Evolutionary conservation across 2,329 filamentous ascomycete species (phyloP).

Genomic region (Colletotrichum sp.): DNA sequence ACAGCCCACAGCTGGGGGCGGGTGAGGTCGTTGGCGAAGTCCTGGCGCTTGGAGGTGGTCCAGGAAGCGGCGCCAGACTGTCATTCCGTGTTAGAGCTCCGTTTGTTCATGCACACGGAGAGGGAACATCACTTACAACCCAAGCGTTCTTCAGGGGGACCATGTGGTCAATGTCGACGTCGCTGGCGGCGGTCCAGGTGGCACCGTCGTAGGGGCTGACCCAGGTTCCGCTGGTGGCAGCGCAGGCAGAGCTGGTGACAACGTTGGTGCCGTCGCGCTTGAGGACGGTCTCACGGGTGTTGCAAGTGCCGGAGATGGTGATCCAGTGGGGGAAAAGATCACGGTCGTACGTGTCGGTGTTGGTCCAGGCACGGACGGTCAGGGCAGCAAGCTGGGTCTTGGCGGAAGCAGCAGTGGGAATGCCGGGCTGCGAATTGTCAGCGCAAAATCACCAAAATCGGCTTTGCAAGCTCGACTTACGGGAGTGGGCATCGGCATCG

Average conservation of each 20-base stretch:
- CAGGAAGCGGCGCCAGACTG: constrained; percentile 74
- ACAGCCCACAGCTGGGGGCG: constrained; percentile 82
- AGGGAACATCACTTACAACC: constrained; percentile 56
- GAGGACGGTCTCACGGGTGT: constrained; percentile 74
- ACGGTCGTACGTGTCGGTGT: constrained; percentile 65
- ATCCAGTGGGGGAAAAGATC: constrained; percentile 76
- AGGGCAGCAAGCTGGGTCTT: constrained; percentile 62
- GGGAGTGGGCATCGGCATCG: constrained; percentile 27
- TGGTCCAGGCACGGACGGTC: constrained; percentile 59
- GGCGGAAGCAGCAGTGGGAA: constrained; percentile 65
- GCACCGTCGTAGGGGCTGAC: constrained; percentile 75
- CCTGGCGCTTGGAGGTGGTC: constrained; percentile 70
- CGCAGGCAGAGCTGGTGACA: constrained; percentile 62
- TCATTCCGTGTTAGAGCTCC: background rate
- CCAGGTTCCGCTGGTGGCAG: constrained; percentile 72
- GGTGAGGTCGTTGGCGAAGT: constrained; percentile 78
- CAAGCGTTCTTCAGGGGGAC: constrained; percentile 83
- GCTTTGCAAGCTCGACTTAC: constrained; percentile 15
- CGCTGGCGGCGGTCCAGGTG: constrained; percentile 69
- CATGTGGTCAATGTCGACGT: constrained; percentile 85
- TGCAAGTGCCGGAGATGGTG: constrained; percentile 69
- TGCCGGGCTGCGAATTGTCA: constrained; percentile 51
- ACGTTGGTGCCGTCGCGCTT: constrained; percentile 75
- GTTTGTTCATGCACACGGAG: background rate
- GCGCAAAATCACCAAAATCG: background rate